A percentile compares a stretch with the other conserved stretches of the same genome.
Conservation (phyloP, 2,329 filamentous ascomycete genomes). For the Pseudocercospora vitis region DNA sequence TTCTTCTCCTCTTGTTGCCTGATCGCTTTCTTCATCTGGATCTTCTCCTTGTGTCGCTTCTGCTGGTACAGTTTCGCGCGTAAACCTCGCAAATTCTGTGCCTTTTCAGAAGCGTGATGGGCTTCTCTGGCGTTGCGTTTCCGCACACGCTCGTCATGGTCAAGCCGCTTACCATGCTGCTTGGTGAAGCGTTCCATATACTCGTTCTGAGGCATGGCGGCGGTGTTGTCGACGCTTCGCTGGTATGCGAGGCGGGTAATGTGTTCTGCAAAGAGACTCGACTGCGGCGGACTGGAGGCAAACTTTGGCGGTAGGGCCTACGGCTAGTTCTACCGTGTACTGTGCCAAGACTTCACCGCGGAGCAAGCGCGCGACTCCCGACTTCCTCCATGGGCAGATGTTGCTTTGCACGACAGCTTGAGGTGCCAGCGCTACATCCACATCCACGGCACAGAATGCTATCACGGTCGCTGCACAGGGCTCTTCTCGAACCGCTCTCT, state of each 20-base stretch:
- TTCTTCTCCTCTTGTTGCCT: slow-evolving; percentile 94
- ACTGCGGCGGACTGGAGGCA: background rate
- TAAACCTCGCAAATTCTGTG: slow-evolving; percentile 88
- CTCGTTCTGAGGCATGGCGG: slow-evolving; percentile 73
- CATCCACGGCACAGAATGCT: slow-evolving; percentile 41
- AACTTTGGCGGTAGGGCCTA: background rate
- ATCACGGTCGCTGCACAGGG: slow-evolving; percentile 60
- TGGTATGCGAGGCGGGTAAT: slow-evolving; percentile 3
- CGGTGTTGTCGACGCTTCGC: slow-evolving; percentile 16
- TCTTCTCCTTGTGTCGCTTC: slow-evolving; percentile 95
- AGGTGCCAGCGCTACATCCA: background rate
- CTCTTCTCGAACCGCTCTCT: slow-evolving; percentile 60
- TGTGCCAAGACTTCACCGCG: background rate
- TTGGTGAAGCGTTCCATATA: slow-evolving; percentile 74
- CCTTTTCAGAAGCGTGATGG: slow-evolving; percentile 83
- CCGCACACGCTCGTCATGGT: slow-evolving; percentile 84
- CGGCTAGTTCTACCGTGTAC: background rate
- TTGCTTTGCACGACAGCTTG: background rate
- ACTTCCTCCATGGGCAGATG: too few relatives aligned
- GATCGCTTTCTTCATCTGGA: slow-evolving; percentile 94
- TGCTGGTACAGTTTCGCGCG: slow-evolving; percentile 91
- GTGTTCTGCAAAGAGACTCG: background rate
- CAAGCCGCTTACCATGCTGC: slow-evolving; percentile 58
- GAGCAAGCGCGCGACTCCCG: slow-evolving; percentile 3
- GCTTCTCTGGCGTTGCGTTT: slow-evolving; percentile 86